Conservation (phyloP, 169 alveolate species). For the Cryptosporidium xiaoi region DNA sequence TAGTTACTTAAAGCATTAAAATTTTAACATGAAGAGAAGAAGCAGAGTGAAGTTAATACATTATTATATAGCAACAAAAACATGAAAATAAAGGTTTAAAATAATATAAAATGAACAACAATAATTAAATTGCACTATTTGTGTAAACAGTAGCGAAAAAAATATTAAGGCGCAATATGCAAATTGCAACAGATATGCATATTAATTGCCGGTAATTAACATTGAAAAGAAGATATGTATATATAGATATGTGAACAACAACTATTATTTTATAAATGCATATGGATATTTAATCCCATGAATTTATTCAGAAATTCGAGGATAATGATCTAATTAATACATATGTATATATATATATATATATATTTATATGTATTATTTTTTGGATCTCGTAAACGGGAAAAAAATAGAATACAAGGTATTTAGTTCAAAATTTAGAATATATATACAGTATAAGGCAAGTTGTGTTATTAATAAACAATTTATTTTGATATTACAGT, state of each 20-base stretch:
- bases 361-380: constrained; percentile 36
- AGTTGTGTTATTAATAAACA: background rate
- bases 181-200: constrained; percentile 28
- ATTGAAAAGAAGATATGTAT: constrained; percentile 8
- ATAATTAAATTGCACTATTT: too few relatives aligned
- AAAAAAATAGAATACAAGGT: background rate
- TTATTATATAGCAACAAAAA: too few relatives aligned
- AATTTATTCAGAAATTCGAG: background rate
- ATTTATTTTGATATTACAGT: too few relatives aligned
- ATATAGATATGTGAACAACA: background rate
- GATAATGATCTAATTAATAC: background rate
- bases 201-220: constrained; percentile 5
- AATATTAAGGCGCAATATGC: background rate
- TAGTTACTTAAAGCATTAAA: too few relatives aligned
- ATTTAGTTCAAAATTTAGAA: too few relatives aligned
- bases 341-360: background rate
- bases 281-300: background rate
- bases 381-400: constrained; percentile 72
- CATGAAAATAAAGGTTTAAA: too few relatives aligned
- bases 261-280: background rate
- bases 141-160: too few relatives aligned
- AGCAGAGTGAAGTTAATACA: too few relatives aligned
- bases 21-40: too few relatives aligned
- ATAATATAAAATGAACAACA: too few relatives aligned
- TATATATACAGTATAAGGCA: background rate